Percentiles rank a stretch among this genome's conserved stretches.
These are phyloP conservation scores for Fusarium duplospermum DNA, from an alignment of 2,329 filamentous ascomycete species.

Conservation along the genomic window DNA sequence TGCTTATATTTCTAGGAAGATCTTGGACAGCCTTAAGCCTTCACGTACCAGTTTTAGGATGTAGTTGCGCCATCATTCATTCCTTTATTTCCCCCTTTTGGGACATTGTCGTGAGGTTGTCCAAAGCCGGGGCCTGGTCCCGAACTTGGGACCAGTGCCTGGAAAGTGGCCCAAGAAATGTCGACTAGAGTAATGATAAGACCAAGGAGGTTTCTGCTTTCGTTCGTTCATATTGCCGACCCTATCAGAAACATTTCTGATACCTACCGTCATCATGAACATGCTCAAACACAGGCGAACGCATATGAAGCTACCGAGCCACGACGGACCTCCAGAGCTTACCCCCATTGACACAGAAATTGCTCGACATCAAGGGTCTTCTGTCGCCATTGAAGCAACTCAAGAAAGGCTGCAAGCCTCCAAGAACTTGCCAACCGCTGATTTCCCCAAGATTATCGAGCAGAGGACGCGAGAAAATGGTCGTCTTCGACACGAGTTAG, in stretches of 20 bases:
- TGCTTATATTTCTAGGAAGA: neutral
- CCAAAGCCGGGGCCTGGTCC: neutral
- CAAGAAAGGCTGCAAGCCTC: neutral
- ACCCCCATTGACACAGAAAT: neutral
- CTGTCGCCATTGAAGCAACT: neutral
- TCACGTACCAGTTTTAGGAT: neutral
- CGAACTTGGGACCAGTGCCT: neutral
- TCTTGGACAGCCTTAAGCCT: neutral
- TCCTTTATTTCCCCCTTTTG: neutral
- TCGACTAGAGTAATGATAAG: neutral
- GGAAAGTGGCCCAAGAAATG: neutral
- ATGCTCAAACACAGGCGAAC: neutral
- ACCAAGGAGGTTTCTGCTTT: neutral
- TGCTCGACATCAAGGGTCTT: neutral
- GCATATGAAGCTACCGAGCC: neutral
- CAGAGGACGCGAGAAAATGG: neutral
- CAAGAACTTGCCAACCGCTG: neutral
- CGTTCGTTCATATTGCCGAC: neutral
- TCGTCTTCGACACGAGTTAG: neutral
- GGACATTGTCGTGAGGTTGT: neutral
- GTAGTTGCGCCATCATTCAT: neutral
- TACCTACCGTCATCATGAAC: neutral
- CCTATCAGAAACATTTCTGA: neutral
- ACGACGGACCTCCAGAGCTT: neutral
- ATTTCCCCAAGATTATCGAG: neutral